phyloP scores from a whole-genome alignment of 257 asterid species.

The Salvia rosmarinus region DNA sequence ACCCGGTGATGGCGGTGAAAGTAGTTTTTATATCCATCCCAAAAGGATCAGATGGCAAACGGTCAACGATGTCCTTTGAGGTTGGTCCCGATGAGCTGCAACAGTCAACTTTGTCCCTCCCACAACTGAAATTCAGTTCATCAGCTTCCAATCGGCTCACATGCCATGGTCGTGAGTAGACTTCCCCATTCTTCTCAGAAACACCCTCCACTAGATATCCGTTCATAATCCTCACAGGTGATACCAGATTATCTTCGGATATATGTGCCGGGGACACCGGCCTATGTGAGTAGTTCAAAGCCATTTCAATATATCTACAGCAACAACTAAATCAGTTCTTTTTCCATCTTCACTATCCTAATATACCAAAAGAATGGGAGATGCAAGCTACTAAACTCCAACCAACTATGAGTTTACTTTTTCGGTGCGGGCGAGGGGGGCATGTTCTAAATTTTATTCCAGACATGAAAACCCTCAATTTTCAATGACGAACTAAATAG shows the following conservation, averaged over 20 bases:
- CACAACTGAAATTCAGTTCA: slow-evolving; percentile 39
- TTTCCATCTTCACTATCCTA: slow-evolving; percentile 1
- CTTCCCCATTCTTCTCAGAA: slow-evolving; percentile 59
- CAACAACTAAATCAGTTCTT: slow-evolving; percentile 30
- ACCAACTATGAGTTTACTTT: not conserved
- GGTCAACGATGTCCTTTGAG: slow-evolving; percentile 60
- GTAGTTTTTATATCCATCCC: slow-evolving; percentile 79
- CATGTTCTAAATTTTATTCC: slow-evolving; percentile 6
- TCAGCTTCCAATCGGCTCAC: slow-evolving; percentile 44
- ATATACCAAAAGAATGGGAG: not conserved
- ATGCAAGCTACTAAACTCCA: not conserved
- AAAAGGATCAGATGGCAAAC: slow-evolving; percentile 89
- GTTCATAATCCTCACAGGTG: slow-evolving; percentile 65
- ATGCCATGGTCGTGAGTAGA: slow-evolving; percentile 45
- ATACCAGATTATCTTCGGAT: slow-evolving; percentile 60
- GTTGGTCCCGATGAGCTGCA: slow-evolving; percentile 50
- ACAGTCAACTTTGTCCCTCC: slow-evolving; percentile 49
- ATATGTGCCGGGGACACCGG: slow-evolving; percentile 56
- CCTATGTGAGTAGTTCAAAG: slow-evolving; percentile 77
- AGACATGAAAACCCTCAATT: slow-evolving; percentile 76
- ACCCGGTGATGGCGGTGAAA: slow-evolving; percentile 70
- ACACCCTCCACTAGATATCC: slow-evolving; percentile 68
- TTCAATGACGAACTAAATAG: slow-evolving; percentile 71
- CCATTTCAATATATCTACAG: slow-evolving; percentile 66
- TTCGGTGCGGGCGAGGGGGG: slow-evolving; percentile 13